Evolutionary conservation across 2,329 filamentous ascomycete genomes (phyloP), one percentile per base, ranked within the genome.

Genomic region (Xylariaceae sp.): DNA sequence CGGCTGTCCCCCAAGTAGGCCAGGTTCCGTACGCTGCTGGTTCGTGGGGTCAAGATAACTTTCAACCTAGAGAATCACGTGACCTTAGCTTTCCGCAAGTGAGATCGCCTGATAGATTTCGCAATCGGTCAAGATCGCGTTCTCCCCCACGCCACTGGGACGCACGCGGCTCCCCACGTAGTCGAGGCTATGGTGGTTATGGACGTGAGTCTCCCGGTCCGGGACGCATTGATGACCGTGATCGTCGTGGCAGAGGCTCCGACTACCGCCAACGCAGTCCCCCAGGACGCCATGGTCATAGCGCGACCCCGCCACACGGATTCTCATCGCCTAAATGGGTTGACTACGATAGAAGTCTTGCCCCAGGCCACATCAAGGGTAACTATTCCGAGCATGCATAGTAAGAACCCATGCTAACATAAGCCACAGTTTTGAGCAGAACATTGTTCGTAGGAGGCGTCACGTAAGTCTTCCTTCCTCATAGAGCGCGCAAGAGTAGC

Each of bases 371-470:
- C 67, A 97, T 99, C 75, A 95, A 93, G 77, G 82, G 82, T 84
- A 77, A 62, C 64, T 48, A 20, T 9, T 20, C 18, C 16, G 14
- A 20, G 40, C 21, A 20, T 37, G 12, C 18, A 44, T n/a, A 20
- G 40, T 20, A 20, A 53, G 18, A 20, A 44, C 42, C 48, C 45
- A 48, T 32, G 44, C 54, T 56, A 56, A 62, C 29, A 19, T 48
- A n/a, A n/a, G 41, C n/a, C 56, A 29, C 53, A 81, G 95, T 99
- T 23, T 80, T 96, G 56, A 98, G 93, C 75, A 87, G 95, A 67
- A 99, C 95, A 14, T 83, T 99, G 12, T 99, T 99, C 72, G 93
- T 99, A 67, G 95, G 95, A 62, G 95, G 95, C 70, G 95, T 97
- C 61, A 96, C 88, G 82, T 90, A 81, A 84, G 88, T 85, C n/a